A percentile compares a stretch with the other conserved stretches of the same genome.
Conservation (phyloP, 2,329 filamentous ascomycete genomes). For the Colletotrichum cereale region DNA sequence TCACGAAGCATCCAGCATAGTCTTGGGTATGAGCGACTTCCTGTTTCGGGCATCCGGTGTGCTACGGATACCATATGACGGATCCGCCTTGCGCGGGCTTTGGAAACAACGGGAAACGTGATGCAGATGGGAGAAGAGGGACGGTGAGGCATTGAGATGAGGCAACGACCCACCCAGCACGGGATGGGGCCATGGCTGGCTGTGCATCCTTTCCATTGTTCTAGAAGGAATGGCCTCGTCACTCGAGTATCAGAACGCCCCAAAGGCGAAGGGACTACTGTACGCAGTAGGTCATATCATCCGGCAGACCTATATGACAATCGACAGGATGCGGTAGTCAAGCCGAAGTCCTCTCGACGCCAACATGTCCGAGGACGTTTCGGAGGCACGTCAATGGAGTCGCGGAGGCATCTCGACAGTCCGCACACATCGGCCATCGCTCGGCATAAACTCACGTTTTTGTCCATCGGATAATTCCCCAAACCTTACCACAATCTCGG, state of each 20-base stretch:
- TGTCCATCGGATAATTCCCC: conserved; percentile 27
- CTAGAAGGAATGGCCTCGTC: conserved; percentile 36
- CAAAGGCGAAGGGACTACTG: conserved; percentile 1
- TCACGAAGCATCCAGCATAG: conserved; percentile 35
- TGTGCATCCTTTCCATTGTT: conserved; percentile 26
- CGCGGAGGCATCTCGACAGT: not conserved
- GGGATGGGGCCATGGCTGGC: conserved; percentile 2
- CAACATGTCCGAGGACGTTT: conserved; percentile 22
- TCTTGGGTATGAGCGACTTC: conserved; percentile 37
- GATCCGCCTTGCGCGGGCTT: conserved; percentile 11
- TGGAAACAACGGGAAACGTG: conserved; percentile 38
- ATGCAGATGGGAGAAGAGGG: conserved; percentile 16
- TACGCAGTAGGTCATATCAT: conserved; percentile 29
- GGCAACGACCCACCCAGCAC: conserved; percentile 25
- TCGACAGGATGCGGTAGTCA: conserved; percentile 24
- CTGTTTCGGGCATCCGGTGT: conserved; percentile 23
- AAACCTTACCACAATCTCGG: conserved; percentile 26
- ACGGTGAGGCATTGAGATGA: conserved; percentile 29
- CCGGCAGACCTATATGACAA: conserved; percentile 19
- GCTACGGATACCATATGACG: conserved; percentile 34
- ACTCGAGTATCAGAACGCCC: conserved; percentile 19
- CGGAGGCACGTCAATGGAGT: not conserved
- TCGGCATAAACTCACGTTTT: conserved; percentile 1
- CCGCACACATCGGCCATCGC: conserved; percentile 12
- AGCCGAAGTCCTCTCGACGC: conserved; percentile 21